A percentile compares a stretch with the other conserved stretches of the same genome.
These are phyloP conservation scores for Penicillium griseofulvum DNA, from an alignment of 2,329 filamentous ascomycete species.

Conservation along the genomic window DNA sequence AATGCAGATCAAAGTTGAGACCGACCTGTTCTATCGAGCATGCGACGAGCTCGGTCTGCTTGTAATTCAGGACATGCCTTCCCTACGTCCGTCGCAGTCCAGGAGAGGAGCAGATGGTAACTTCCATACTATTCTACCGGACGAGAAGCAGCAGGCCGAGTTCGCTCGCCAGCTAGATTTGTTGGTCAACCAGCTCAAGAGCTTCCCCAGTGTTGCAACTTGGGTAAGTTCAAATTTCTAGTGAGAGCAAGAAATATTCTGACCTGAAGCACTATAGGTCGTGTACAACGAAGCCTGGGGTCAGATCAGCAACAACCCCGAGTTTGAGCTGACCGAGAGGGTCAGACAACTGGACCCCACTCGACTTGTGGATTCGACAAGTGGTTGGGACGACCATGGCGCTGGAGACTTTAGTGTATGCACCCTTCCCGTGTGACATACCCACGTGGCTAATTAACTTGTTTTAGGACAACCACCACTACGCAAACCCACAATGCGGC, in stretches of 20 bases:
- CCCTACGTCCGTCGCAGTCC: constrained; percentile 47
- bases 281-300: constrained; percentile 75
- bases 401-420: constrained; percentile 60
- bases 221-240: constrained; percentile 50
- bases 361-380: constrained; percentile 61
- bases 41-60: constrained; percentile 65
- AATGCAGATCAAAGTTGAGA: constrained; percentile 63
- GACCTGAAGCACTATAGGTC: constrained; percentile 38
- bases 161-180: constrained; percentile 63
- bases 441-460: neutral
- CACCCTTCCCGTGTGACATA: neutral
- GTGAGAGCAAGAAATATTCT: neutral
- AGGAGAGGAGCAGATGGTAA: neutral
- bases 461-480: constrained; percentile 65
- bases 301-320: constrained; percentile 54
- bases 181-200: constrained; percentile 62
- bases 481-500: constrained; percentile 68
- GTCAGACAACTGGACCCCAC: constrained; percentile 61
- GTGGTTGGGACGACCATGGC: constrained; percentile 67
- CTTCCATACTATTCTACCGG: constrained; percentile 30
- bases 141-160: constrained; percentile 57
- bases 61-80: constrained; percentile 71
- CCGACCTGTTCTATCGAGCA: constrained; percentile 65
- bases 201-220: constrained; percentile 62
- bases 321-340: constrained; percentile 55